Percentiles rank a stretch among this genome's conserved stretches.
Evolutionary conservation across 164 flowering plant species (phyloP).

Genomic region (Taxillus chinensis): DNA sequence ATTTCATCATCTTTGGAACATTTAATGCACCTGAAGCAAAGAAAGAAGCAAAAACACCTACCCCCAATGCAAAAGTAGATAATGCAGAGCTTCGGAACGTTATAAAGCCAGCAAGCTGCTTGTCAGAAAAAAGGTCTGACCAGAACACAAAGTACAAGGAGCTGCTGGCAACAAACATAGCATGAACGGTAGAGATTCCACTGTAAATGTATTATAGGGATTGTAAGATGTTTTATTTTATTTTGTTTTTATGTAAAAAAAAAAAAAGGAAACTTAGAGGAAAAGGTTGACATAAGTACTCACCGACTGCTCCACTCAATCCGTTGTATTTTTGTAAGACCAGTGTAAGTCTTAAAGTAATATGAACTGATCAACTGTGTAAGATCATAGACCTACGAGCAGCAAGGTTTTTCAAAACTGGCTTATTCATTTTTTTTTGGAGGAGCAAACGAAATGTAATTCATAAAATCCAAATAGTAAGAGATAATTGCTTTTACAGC

Average conservation of each 20-base stretch:
- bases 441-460: too few relatives aligned
- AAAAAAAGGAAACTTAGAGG: neutral
- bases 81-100: slow-evolving; percentile 64
- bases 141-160: slow-evolving; percentile 86
- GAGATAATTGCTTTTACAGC: too few relatives aligned
- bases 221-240: slow-evolving; percentile 2
- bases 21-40: neutral
- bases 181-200: slow-evolving; percentile 81
- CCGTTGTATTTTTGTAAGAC: slow-evolving; percentile 64
- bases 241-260: neutral
- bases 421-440: neutral
- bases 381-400: slow-evolving; percentile 57
- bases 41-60: slow-evolving; percentile 19
- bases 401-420: slow-evolving; percentile 1
- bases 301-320: slow-evolving; percentile 92
- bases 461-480: too few relatives aligned
- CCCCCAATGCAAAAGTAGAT: slow-evolving; percentile 77
- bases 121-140: slow-evolving; percentile 73
- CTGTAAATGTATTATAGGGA: slow-evolving; percentile 33
- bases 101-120: slow-evolving; percentile 31
- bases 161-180: slow-evolving; percentile 59
- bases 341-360: slow-evolving; percentile 53
- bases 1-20: neutral
- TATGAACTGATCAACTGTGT: slow-evolving; percentile 50
- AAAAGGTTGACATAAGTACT: slow-evolving; percentile 11